Evolutionary conservation across 139 green algal genomes (phyloP), one percentile per base, ranked within the genome.

Genomic region (Chlamydomonas sp.): DNA sequence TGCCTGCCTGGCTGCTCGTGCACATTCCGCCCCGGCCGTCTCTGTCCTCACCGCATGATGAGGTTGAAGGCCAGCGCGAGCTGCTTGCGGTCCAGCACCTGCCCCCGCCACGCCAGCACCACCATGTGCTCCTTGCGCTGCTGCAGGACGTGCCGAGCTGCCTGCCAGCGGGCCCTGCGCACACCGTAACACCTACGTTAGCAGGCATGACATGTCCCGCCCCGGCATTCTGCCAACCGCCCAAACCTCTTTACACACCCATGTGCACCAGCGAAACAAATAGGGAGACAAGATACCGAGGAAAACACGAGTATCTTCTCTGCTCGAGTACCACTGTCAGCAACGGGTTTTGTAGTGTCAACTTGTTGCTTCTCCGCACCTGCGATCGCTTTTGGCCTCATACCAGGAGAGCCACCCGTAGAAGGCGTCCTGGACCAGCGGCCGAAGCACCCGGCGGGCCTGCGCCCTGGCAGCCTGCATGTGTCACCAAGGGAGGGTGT

Each of bases 31-130:
- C 31, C 31, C 31, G 31, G 31, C 31, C 31, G 31, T 49, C 31
- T 49, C 31, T 49, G 31, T 49, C 6, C 74, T n/a, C 5, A 87
- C 82, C 82, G 4, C 82, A 80, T 79, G 82, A 87, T 87, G 8
- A 72, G 62, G 63, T 82, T 62, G 61, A 74, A 80, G 3, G 83
- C 31, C 4, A 6, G 63, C 16, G 8, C 4, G 10, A 82, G 16
- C 6, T 77, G 31, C 49, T 14, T 20, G 8, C 75, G 76, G 63
- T 88, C 14, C 63, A 67, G 49, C 73, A 88, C 74, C 49, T 57
- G 17, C 0, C 57, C 31, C 2, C 74, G 63, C 83, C 74, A 88
- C 2, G 59, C 74, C 17, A 1, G 16, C 74, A 88, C 73, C n/a
- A 88, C 74, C 83, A 68, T 63, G 4, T 57, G 15, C 63, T 9